Conservation (phyloP, 2,329 filamentous ascomycete genomes). For the Clonostachys rhizophaga region DNA sequence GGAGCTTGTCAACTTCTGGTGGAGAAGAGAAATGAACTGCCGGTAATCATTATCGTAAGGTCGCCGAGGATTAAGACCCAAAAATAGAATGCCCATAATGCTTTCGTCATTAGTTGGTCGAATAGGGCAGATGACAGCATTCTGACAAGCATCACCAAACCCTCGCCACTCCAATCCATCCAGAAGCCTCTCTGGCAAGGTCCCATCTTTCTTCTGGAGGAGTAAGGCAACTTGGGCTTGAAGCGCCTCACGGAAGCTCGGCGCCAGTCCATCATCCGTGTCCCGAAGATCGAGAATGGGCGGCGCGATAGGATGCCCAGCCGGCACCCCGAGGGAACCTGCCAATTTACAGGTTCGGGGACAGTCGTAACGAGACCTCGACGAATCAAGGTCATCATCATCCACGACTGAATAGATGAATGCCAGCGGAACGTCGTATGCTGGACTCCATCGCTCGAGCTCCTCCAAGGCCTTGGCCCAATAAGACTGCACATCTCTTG, state of each 20-base stretch:
- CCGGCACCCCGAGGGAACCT: constrained; percentile 39
- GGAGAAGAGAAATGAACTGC: constrained; percentile 55
- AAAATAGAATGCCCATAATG: constrained; percentile 62
- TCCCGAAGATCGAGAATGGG: constrained; percentile 25
- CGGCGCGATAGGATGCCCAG: constrained; percentile 34
- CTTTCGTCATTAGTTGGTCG: constrained; percentile 61
- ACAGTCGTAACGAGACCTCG: constrained; percentile 18
- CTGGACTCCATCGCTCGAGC: constrained; percentile 33
- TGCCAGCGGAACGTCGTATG: constrained; percentile 44
- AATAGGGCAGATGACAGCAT: constrained; percentile 65
- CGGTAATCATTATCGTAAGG: constrained; percentile 72
- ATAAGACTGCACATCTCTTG: constrained; percentile 38
- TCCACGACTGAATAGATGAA: constrained; percentile 45
- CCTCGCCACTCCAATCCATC: constrained; percentile 57
- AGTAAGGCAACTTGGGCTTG: constrained; percentile 28
- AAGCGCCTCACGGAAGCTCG: constrained; percentile 32
- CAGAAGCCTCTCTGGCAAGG: constrained; percentile 52
- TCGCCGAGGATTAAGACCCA: constrained; percentile 66
- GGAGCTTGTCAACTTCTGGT: constrained; percentile 58
- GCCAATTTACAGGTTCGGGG: constrained; percentile 33
- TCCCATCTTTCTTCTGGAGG: constrained; percentile 39
- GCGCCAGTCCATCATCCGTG: constrained; percentile 27
- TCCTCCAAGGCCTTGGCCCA: constrained; percentile 40
- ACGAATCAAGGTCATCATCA: constrained; percentile 20
- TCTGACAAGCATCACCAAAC: constrained; percentile 59